These are phyloP conservation scores for Arachnomyces sp. DNA, from an alignment of 2,329 filamentous ascomycete species.

Conservation along the genomic window DNA sequence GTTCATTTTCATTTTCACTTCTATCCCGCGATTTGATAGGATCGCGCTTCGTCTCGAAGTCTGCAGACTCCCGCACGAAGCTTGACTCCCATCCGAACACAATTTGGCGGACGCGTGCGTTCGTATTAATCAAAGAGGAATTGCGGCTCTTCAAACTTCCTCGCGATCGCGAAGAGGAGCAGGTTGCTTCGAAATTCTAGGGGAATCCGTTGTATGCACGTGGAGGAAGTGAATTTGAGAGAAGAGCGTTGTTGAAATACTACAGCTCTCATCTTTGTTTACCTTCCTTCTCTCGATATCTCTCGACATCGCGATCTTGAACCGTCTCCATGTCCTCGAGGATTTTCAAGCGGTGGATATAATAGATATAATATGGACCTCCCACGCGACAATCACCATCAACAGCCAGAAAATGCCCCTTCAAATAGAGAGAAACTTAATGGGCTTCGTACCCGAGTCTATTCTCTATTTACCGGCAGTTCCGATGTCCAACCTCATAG, in stretches of 20 bases:
- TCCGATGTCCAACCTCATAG: background rate
- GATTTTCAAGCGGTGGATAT: too few species aligned
- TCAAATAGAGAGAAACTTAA: slow-evolving; percentile 1
- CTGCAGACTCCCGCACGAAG: slow-evolving; percentile 1
- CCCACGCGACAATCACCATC: too few species aligned
- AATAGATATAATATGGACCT: too few species aligned
- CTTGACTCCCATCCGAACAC: too few species aligned
- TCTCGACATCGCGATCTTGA: background rate
- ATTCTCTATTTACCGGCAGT: slow-evolving; percentile 4
- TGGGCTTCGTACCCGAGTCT: slow-evolving; percentile 2
- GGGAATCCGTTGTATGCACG: too few species aligned
- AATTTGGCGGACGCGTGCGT: too few species aligned
- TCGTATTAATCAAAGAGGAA: background rate
- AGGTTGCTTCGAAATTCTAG: too few species aligned
- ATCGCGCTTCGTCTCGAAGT: slow-evolving; percentile 1
- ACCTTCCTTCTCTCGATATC: background rate
- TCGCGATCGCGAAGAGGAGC: background rate
- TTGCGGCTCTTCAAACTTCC: background rate
- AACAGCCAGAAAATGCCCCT: too few species aligned
- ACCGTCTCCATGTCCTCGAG: too few species aligned
- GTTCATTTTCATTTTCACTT: background rate
- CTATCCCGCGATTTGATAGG: background rate
- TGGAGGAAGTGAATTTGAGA: too few species aligned
- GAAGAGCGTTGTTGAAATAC: too few species aligned
- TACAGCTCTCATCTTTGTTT: slow-evolving; percentile 2